Conservation (phyloP, 345 rosid species). For the Brassica juncea region DNA sequence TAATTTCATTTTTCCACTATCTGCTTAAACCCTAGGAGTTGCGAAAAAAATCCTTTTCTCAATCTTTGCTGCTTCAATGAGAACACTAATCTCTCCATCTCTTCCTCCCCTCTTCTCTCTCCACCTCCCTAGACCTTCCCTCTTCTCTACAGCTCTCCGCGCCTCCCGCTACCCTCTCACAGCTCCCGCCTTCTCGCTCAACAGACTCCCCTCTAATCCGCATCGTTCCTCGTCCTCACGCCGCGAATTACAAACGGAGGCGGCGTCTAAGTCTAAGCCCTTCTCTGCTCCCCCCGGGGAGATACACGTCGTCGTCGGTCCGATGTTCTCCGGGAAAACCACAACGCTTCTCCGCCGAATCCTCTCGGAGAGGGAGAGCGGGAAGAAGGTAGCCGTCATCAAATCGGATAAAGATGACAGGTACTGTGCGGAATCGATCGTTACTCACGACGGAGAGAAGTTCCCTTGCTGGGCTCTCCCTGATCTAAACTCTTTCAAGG, state of each 20-base stretch:
- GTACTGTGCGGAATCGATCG: constrained; percentile 70
- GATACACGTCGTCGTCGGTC: constrained; percentile 84
- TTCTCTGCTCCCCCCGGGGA: constrained; percentile 49
- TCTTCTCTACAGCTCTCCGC: constrained; percentile 36
- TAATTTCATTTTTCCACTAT: background rate
- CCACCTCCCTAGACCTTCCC: constrained; percentile 41
- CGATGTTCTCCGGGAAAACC: constrained; percentile 89
- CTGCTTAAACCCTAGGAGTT: constrained; percentile 16
- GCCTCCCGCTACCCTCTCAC: constrained; percentile 10
- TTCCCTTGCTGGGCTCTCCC: constrained; percentile 71
- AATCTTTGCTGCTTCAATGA: constrained; percentile 56
- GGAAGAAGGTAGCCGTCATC: constrained; percentile 73
- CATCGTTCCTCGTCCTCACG: constrained; percentile 21
- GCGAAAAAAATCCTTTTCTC: background rate
- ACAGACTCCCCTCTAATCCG: constrained; percentile 25
- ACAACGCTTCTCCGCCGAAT: constrained; percentile 76
- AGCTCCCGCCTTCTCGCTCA: constrained; percentile 23
- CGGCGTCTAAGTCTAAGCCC: constrained; percentile 40
- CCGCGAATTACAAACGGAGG: constrained; percentile 31
- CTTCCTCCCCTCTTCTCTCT: constrained; percentile 21
- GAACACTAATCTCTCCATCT: constrained; percentile 46
- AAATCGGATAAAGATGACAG: constrained; percentile 81
- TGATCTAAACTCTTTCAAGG: constrained; percentile 58
- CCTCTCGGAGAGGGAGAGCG: constrained; percentile 53
- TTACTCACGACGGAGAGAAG: constrained; percentile 80